Conservation (phyloP, 768 basidiomycete genomes). For the Mrakia hoshinonis region DNA sequence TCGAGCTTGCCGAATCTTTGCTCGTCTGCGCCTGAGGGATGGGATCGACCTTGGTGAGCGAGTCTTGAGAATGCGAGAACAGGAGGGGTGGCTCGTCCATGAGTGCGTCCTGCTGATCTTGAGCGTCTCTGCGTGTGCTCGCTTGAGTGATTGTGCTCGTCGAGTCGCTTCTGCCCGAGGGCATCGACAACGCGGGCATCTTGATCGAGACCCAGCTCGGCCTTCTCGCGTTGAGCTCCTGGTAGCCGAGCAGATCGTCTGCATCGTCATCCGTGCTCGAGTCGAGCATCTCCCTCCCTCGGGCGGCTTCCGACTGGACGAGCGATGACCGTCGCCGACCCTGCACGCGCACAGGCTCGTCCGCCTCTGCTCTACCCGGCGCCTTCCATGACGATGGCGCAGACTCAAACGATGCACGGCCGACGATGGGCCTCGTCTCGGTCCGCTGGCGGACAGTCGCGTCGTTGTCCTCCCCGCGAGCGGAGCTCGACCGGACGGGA, state of each 20-base stretch:
- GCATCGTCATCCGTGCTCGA: neutral
- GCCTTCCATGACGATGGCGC: neutral
- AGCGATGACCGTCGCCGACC: too few relatives aligned
- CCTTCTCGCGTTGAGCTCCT: neutral
- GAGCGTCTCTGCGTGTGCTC: neutral
- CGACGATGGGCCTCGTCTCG: too few relatives aligned
- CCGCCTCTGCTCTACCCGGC: neutral
- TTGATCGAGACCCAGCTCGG: slow-evolving; percentile 21
- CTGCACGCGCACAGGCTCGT: neutral
- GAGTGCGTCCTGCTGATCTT: neutral
- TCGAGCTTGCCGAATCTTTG: neutral
- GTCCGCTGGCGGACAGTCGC: slow-evolving; percentile 4
- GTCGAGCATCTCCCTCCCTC: neutral
- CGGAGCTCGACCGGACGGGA: neutral
- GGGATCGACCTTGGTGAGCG: neutral
- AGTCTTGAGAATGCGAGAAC: neutral
- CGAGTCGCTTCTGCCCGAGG: slow-evolving; percentile 1
- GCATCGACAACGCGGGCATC: slow-evolving; percentile 5
- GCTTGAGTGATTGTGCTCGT: slow-evolving; percentile 10
- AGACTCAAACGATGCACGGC: neutral
- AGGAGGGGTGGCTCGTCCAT: neutral
- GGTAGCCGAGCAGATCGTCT: slow-evolving; percentile 13
- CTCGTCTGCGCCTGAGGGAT: neutral
- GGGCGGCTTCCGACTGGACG: neutral
- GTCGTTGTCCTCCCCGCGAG: neutral